A percentile compares a stretch with the other conserved stretches of the same genome.
Evolutionary conservation across 352 stramenopile species (phyloP).

Genomic region (Thraustochytrium striatum): DNA sequence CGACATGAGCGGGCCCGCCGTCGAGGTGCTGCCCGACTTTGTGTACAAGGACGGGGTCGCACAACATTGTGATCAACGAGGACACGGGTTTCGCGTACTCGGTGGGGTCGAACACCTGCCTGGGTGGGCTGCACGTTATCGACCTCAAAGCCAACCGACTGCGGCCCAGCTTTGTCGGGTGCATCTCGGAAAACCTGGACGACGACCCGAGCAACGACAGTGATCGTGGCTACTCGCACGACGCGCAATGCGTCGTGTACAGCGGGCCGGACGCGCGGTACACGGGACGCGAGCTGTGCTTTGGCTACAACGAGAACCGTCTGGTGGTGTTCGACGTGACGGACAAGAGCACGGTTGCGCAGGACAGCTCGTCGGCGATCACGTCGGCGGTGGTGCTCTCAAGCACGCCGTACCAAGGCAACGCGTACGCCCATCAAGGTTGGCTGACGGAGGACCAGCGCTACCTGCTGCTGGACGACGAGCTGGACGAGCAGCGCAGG

Average conservation of each 20-base stretch:
- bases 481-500: slow-evolving; percentile 39
- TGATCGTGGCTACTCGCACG: slow-evolving; percentile 52
- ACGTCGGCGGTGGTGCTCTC: neutral
- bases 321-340: slow-evolving; percentile 54
- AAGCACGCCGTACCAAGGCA: slow-evolving; percentile 5
- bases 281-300: slow-evolving; percentile 51
- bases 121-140: slow-evolving; percentile 50
- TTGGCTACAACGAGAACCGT: slow-evolving; percentile 49
- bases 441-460: slow-evolving; percentile 53
- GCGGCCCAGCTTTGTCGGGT: slow-evolving; percentile 13
- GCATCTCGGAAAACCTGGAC: neutral
- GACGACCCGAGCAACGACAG: too few species aligned
- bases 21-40: neutral
- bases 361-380: neutral
- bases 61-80: slow-evolving; percentile 54
- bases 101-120: slow-evolving; percentile 41
- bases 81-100: slow-evolving; percentile 22
- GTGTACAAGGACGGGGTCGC: neutral
- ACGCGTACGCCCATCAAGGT: slow-evolving; percentile 53
- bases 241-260: slow-evolving; percentile 55
- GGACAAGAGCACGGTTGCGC: slow-evolving; percentile 48
- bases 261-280: slow-evolving; percentile 49
- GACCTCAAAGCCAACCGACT: slow-evolving; percentile 34
- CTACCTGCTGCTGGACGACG: slow-evolving; percentile 53
- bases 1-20: neutral